These are phyloP conservation scores for Cucurbita ficifolia DNA, from an alignment of 306 rosid genomes.

Conservation along the genomic window DNA sequence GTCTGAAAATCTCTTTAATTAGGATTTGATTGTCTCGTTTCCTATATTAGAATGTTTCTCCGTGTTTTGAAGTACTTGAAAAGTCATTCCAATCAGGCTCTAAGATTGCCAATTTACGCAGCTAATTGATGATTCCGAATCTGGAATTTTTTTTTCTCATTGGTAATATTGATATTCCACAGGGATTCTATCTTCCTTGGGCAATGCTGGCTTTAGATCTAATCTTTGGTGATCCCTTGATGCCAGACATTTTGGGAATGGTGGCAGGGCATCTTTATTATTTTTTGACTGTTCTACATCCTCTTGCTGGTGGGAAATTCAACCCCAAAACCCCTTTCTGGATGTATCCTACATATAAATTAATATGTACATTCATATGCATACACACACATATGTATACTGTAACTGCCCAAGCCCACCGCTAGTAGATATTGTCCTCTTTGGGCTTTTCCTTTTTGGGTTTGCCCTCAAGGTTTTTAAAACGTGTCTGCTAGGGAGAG, in stretches of 20 bases:
- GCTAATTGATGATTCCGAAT: not conserved
- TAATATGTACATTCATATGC: not conserved
- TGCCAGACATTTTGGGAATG: slow-evolving; percentile 38
- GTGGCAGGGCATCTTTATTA: slow-evolving; percentile 57
- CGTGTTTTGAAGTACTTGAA: not conserved
- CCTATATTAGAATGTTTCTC: not conserved
- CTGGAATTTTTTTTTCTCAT: not conserved
- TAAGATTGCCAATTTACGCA: not conserved
- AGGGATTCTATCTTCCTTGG: slow-evolving; percentile 78
- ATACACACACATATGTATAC: not conserved
- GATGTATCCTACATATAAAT: slow-evolving; percentile 47
- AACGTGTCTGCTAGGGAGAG: no score
- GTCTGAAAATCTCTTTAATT: no score
- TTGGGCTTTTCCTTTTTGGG: no score
- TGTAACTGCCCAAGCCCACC: no score
- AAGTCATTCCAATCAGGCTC: not conserved
- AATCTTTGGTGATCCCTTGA: slow-evolving; percentile 32
- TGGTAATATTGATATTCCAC: not conserved
- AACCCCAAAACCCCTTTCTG: slow-evolving; percentile 44
- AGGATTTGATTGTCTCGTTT: not conserved
- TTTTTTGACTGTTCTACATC: slow-evolving; percentile 66
- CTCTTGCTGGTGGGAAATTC: slow-evolving; percentile 51
- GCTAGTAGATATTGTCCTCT: no score
- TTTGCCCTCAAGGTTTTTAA: no score
- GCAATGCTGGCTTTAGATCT: slow-evolving; percentile 37